Base-by-base conservation (phyloP, 2,329 filamentous ascomycete species). In the Botrytis paeoniae region DNA sequence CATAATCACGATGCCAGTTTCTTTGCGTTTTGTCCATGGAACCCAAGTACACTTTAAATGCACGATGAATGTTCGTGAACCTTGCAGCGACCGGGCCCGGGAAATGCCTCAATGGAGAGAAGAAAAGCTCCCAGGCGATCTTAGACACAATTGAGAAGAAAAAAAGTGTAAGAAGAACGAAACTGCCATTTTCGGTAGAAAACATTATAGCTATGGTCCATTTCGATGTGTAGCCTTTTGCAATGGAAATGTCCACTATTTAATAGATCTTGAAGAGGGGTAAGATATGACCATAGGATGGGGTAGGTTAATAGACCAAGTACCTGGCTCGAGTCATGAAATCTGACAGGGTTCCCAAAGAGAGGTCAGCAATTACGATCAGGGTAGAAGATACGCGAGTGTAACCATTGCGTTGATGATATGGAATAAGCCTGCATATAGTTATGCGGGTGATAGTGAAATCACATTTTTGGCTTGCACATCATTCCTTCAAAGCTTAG, bases 1-100 rank as follows among this genome's bases (percentile, higher is more conserved):
- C 60, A 65, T 71, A 64, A 41, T 57, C 29, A 10, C 69, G 43
- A 65, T 71, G 69, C 57, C 45, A 59, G 25, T 64, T n/a, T 65
- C 63, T 57, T n/a, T 59, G 57, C 6, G 37, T 35, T 32, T 41
- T 9, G 29, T 71, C 60, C 18, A 64, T 59, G 16, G 39, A 45
- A 10, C 45, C 60, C 1, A n/a, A 16, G 32, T 29, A 57, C 16
- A 41, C 25, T 14, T 4, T 20, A 43, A 65, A 35, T 32, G 45
- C 60, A 64, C 60, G 60, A 29, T 71, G 32, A 8, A 59, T 6
- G 25, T 71, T 59, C 41, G 60, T 59, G 32, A 64, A 65, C 18
- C 37, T 65, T 29, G 45, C 60, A 32, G 57, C 22, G 25, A 57
- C 25, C 9, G 60, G 69, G 35, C 69, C 60, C 6, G 69, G 45